Percentiles rank a stretch among this genome's conserved stretches.
Evolutionary conservation across 2,329 filamentous ascomycete species (phyloP).

Genomic region (Geoglossum cookeanum): DNA sequence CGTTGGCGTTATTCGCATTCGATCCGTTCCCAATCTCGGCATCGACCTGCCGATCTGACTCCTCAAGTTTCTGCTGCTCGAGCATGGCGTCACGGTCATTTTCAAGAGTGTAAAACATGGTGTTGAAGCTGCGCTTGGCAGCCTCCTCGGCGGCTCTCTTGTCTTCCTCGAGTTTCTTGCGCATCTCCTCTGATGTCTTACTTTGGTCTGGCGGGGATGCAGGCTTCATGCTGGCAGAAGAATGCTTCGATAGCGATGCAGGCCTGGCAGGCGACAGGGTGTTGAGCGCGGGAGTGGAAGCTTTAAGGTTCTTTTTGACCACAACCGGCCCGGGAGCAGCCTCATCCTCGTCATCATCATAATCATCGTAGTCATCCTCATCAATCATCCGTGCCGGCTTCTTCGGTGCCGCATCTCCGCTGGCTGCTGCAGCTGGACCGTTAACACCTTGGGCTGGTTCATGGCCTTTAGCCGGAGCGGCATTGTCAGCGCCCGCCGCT

Average conservation of each 20-base stretch:
- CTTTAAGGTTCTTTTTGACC: not conserved
- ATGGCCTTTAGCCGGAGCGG: conserved; percentile 12
- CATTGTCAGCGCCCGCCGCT: conserved; percentile 8
- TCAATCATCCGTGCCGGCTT: conserved; percentile 61
- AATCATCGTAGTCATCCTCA: conserved; percentile 72
- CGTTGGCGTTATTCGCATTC: conserved; percentile 31
- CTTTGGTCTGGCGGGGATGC: conserved; percentile 43
- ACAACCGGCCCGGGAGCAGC: conserved; percentile 17
- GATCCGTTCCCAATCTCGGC: conserved; percentile 55
- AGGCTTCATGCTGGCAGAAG: conserved; percentile 24
- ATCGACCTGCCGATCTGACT: conserved; percentile 88
- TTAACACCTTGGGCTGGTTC: conserved; percentile 17
- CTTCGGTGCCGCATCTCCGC: conserved; percentile 36
- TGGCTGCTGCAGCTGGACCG: conserved; percentile 29
- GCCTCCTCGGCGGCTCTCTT: conserved; percentile 81
- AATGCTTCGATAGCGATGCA: not conserved
- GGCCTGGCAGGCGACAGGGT: not conserved
- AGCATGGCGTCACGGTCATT: conserved; percentile 93
- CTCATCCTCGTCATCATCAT: conserved; percentile 45
- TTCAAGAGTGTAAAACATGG: conserved; percentile 85
- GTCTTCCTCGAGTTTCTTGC: conserved; percentile 81
- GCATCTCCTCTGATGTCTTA: conserved; percentile 68
- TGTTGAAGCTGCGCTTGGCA: conserved; percentile 78
- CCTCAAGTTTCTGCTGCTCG: conserved; percentile 90
- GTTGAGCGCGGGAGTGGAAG: not conserved